Base-by-base conservation (phyloP, 2,329 filamentous ascomycete species). In the Fusarium oxysporum region DNA sequence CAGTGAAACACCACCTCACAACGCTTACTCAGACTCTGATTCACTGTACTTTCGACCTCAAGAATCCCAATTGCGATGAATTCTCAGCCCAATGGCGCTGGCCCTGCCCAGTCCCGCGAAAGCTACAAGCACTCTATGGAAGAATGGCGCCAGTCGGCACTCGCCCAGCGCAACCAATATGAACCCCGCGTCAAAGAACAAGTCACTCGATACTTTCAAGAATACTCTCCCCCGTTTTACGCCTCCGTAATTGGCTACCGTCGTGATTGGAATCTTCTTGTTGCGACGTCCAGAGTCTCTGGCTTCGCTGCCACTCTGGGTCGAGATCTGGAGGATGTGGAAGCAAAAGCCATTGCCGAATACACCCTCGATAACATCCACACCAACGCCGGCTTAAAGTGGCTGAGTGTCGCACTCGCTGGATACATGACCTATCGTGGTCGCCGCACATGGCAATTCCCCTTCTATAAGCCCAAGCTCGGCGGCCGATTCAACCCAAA, bases 301-400 rank as follows among this genome's bases (percentile, higher is more conserved):
- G 77, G 77, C 3, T 70, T 82, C 25, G 78, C 79, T 21, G 72
- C 78, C 21, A 77, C 75, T 13, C 77, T 77, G 32, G 73, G 78
- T 41, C 78, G 81, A 16, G 74, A 77, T 12, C 75, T 83, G 19
- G 79, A 77, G 41, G 81, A 84, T 56, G 65, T 73, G n/a, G 82
- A 84, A 70, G 78, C 81, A 16, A 78, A 79, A 43, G 81, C 79
- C 32, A 71, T 85, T 43, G 75, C 79, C 19, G 80, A 82, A 65
- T 77, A 82, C 66, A 78, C 78, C 30, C 65, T 80, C 50, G 74
- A 73, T 33, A 78, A 78, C 57, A 75, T 82, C 28, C 75, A 79
- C 48, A 80, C 76, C 40, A 81, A 79, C n/a, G 62, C 79, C 11
- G 64, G 78, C 17, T 81, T 78, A 72, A 76, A 77, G 57, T 71